These are phyloP conservation scores for Yamadazyma atlantica DNA, from an alignment of 1,139 yeast genomes.

Conservation along the genomic window DNA sequence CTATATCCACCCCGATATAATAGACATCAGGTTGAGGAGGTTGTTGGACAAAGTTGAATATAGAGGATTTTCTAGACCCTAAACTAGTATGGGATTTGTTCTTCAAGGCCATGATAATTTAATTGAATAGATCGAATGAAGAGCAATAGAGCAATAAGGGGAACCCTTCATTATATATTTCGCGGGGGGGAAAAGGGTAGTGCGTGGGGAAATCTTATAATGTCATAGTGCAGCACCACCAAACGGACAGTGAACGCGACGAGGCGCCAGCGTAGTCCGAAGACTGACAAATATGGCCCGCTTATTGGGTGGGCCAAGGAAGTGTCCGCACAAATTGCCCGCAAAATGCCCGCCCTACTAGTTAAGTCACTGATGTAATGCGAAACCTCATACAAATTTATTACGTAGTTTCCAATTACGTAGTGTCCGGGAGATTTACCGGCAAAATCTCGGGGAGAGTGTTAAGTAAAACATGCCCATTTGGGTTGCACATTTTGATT, in stretches of 20 bases:
- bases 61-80: constrained; percentile 39
- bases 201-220: too few relatives aligned
- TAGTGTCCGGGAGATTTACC: not conserved
- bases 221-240: not conserved
- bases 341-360: too few relatives aligned
- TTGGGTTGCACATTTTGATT: too few relatives aligned
- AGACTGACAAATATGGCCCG: too few relatives aligned
- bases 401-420: too few relatives aligned
- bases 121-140: not conserved
- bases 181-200: not conserved
- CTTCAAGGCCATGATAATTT: not conserved
- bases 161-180: constrained; percentile 1
- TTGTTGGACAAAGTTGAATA: constrained; percentile 36
- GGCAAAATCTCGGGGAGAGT: not conserved
- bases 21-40: constrained; percentile 53
- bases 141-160: constrained; percentile 1
- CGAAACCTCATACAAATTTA: too few relatives aligned
- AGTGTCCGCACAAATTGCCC: too few relatives aligned
- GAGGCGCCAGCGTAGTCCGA: too few relatives aligned
- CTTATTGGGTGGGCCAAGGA: too few relatives aligned
- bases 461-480: too few relatives aligned
- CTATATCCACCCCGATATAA: constrained; percentile 94
- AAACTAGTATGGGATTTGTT: constrained; percentile 37
- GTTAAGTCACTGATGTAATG: not conserved
- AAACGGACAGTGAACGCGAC: too few relatives aligned